Conservation (phyloP, 2,329 filamentous ascomycete species). For the Sarocladiaceae sp. region DNA sequence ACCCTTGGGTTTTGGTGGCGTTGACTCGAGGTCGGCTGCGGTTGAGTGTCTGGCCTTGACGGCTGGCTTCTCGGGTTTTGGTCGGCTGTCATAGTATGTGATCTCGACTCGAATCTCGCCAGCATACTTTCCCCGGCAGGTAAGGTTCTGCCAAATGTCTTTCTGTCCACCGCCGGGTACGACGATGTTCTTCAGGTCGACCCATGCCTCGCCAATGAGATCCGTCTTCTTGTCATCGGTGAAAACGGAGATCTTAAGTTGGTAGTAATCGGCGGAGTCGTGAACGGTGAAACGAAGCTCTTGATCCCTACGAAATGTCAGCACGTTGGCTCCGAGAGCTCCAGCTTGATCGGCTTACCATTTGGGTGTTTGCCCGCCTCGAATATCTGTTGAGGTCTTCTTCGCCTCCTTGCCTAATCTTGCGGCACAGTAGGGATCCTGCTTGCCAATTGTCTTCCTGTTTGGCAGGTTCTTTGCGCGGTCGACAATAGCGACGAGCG, state of each 20-base stretch:
- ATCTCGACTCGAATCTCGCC: conserved; percentile 93
- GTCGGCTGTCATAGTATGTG: conserved; percentile 89
- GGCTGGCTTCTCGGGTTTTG: conserved; percentile 69
- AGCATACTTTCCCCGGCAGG: conserved; percentile 89
- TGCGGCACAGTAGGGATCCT: conserved; percentile 95
- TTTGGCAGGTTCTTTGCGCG: conserved; percentile 96
- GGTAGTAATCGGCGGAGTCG: conserved; percentile 94
- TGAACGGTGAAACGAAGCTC: conserved; percentile 94
- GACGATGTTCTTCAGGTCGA: conserved; percentile 77
- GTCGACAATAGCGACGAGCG: conserved; percentile 86
- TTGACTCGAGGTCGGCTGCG: conserved; percentile 29
- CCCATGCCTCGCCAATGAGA: conserved; percentile 89
- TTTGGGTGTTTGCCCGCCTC: conserved; percentile 91
- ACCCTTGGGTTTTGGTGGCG: conserved; percentile 41
- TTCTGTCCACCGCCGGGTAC: conserved; percentile 85
- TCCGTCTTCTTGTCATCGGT: conserved; percentile 99
- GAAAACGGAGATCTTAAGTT: conserved; percentile 92
- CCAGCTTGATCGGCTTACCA: conserved; percentile 57
- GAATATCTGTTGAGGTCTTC: conserved; percentile 90
- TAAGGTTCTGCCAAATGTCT: conserved; percentile 86
- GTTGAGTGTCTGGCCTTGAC: conserved; percentile 48
- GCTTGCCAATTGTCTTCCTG: conserved; percentile 94
- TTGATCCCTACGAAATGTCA: conserved; percentile 69
- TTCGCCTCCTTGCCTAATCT: conserved; percentile 94
- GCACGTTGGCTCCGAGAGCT: conserved; percentile 1